phyloP scores from a whole-genome alignment of 768 basidiomycete species.

The Collybiopsis confluens region DNA sequence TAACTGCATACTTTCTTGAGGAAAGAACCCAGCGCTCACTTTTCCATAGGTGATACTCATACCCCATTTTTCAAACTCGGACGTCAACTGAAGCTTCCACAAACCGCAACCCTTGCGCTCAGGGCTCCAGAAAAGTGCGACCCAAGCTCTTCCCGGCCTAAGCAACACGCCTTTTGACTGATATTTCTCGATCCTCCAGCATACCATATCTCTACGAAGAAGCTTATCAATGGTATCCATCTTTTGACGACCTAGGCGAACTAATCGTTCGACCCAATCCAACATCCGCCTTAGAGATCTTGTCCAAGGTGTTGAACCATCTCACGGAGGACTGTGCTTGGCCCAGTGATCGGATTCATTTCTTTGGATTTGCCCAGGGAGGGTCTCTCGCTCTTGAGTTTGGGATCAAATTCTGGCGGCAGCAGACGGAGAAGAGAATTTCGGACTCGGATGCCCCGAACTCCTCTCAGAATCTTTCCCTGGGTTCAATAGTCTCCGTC shows the following conservation, averaged over 20 bases:
- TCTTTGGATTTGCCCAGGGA: slow-evolving; percentile 88
- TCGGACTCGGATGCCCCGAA: neutral
- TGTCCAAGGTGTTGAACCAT: slow-evolving; percentile 49
- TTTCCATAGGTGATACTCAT: slow-evolving; percentile 71
- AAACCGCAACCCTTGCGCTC: slow-evolving; percentile 80
- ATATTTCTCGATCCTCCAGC: no score
- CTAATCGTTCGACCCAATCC: slow-evolving; percentile 70
- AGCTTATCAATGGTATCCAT: slow-evolving; percentile 83
- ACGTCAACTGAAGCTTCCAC: slow-evolving; percentile 73
- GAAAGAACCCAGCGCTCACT: no score
- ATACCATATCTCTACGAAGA: slow-evolving; percentile 77
- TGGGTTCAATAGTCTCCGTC: slow-evolving; percentile 68
- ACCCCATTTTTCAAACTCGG: slow-evolving; percentile 74
- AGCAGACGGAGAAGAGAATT: slow-evolving; percentile 12
- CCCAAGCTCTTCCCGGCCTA: no score
- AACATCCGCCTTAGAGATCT: slow-evolving; percentile 54
- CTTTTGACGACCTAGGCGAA: slow-evolving; percentile 79
- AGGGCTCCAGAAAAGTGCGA: slow-evolving; percentile 72
- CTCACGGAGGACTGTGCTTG: slow-evolving; percentile 61
- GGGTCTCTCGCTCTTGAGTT: slow-evolving; percentile 74
- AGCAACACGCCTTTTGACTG: no score
- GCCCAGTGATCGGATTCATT: slow-evolving; percentile 66
- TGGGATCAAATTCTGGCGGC: slow-evolving; percentile 53
- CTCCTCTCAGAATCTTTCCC: slow-evolving; percentile 17
- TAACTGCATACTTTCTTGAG: no score